A percentile compares a stretch with the other conserved stretches of the same genome.
Evolutionary conservation across 495 filamentous ascomycete species (phyloP).

Genomic region (Aspergillus ostianus): DNA sequence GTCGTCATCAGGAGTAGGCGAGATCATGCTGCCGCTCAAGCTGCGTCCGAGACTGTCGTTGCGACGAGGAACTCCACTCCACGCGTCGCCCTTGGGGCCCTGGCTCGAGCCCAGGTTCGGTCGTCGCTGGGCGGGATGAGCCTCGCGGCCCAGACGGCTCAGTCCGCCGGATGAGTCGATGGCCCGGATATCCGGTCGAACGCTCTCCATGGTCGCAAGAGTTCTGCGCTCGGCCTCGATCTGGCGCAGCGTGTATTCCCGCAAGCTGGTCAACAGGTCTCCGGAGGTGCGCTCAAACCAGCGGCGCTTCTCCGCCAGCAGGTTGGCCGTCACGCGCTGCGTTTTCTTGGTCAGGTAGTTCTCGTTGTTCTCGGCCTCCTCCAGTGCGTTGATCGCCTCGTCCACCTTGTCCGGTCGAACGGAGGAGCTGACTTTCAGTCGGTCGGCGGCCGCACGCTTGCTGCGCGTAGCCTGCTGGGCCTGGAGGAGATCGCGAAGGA

Average conservation of each 20-base stretch:
- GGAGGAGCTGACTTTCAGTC: constrained; percentile 77
- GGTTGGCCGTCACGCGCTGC: constrained; percentile 80
- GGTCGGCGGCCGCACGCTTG: constrained; percentile 80
- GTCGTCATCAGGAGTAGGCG: constrained; percentile 38
- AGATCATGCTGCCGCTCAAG: constrained; percentile 66
- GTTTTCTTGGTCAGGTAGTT: constrained; percentile 77
- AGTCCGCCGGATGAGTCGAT: constrained; percentile 91
- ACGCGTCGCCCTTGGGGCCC: constrained; percentile 93
- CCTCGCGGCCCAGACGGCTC: constrained; percentile 81
- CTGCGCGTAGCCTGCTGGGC: constrained; percentile 77
- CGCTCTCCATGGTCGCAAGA: constrained; percentile 85
- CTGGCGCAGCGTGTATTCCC: constrained; percentile 90
- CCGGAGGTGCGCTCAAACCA: constrained; percentile 87
- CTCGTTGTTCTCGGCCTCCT: constrained; percentile 81
- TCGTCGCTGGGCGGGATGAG: constrained; percentile 73
- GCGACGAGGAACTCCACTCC: constrained; percentile 89
- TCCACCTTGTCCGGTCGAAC: constrained; percentile 94
- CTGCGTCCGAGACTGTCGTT: constrained; percentile 72
- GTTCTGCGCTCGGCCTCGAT: constrained; percentile 95
- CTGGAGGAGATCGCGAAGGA: constrained; percentile 90
- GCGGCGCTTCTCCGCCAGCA: constrained; percentile 81
- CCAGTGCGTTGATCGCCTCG: constrained; percentile 83
- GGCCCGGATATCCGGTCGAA: constrained; percentile 86
- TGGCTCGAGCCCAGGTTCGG: constrained; percentile 80
- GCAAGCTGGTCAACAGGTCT: constrained; percentile 74